Evolutionary conservation across 2,329 filamentous ascomycete genomes (phyloP).

Genomic region (Alternaria panax): DNA sequence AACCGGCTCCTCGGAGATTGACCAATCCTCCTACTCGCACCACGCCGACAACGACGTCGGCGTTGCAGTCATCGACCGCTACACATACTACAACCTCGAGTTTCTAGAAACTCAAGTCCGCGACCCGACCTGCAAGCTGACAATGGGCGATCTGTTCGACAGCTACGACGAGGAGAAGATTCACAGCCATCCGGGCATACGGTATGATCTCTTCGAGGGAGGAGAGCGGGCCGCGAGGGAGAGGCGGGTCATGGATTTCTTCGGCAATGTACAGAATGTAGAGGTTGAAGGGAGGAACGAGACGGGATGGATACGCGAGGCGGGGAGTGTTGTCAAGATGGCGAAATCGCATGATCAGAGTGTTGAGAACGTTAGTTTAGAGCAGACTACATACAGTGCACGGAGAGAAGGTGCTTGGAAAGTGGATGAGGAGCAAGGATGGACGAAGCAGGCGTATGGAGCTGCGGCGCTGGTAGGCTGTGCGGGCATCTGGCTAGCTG

Average conservation of each 20-base stretch:
- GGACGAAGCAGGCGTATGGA: conserved; percentile 52
- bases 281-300: conserved; percentile 72
- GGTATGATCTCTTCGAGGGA: conserved; percentile 93
- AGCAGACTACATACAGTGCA: conserved; percentile 22
- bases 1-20: conserved; percentile 93
- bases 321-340: conserved; percentile 71
- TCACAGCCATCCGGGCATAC: conserved; percentile 87
- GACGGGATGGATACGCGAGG: conserved; percentile 68
- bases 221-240: conserved; percentile 79
- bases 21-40: conserved; percentile 96
- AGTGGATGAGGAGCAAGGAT: conserved; percentile 47
- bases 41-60: conserved; percentile 98
- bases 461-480: conserved; percentile 50
- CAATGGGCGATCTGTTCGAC: conserved; percentile 92
- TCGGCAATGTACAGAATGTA: conserved; percentile 96
- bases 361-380: conserved; percentile 28
- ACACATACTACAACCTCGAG: conserved; percentile 98
- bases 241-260: conserved; percentile 92
- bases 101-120: conserved; percentile 91
- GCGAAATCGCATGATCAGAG: conserved; percentile 51
- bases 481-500: conserved; percentile 51
- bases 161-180: conserved; percentile 96
- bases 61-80: conserved; percentile 96
- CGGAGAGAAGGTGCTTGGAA: conserved; percentile 45
- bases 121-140: conserved; percentile 85